Evolutionary conservation across 192 early-diverging fungal genomes (phyloP), one percentile per base, ranked within the genome.

Genomic region (Cetraspora pellucida): DNA sequence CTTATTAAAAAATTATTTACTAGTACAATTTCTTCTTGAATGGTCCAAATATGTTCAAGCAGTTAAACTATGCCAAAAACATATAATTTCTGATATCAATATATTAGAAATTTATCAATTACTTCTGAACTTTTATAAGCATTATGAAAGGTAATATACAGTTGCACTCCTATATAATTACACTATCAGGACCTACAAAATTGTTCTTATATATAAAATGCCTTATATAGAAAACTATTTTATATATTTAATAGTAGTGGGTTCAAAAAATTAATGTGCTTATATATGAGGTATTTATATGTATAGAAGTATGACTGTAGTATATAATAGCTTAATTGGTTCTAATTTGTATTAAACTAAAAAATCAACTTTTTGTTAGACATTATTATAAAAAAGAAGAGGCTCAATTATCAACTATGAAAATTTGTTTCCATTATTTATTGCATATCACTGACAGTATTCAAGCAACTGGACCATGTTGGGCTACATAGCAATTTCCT

Each of bases 391-490:
- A 16, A 28, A 9, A 30, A 64, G 27, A 64, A 27, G 28, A 28
- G 1, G 28, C 16, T 31, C 16, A 1, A 64, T n/a, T 64, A 5
- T 5, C 31, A 37, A 64, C 28, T 31, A 64, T 64, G 27, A 64
- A 64, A 17, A 10, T 64, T 28, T 64, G 28, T 28, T 64, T 64
- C 28, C 28, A 64, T 64, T 16, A 25, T 14, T 27, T 64, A 1
- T 30, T 64, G 7, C 28, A 37, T 64, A 0, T 43, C 13, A 0
- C 61, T 64, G 1, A 64, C 5, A 37, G 25, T 28, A 64, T 64
- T 64, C 14, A 64, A 64, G 30, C 21, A 27, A 64, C 61, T 64
- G 61, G 61, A 28, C 61, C 17, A 64, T 64, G 28, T 30, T 64
- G 31, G 28, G 61, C 61, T 1, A 64, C 61, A 16, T 64, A 27